Percentiles rank a stretch among this genome's conserved stretches.
Conservation (phyloP, 2,329 filamentous ascomycete genomes). For the Helminthosporium solani region DNA sequence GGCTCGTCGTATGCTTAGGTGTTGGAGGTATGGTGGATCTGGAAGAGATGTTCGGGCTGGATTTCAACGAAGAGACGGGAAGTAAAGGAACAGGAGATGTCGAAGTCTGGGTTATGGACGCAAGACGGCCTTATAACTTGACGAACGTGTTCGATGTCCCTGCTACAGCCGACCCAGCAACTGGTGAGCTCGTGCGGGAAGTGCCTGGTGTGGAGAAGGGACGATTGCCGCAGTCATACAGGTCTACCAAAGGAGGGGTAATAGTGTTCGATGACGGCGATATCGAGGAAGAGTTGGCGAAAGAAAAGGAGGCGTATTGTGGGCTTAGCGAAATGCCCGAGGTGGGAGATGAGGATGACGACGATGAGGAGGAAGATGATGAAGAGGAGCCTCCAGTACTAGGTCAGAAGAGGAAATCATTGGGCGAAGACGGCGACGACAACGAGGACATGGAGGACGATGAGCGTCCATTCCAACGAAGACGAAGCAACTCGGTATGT, state of each 20-base stretch:
- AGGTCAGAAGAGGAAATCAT: conserved; percentile 46
- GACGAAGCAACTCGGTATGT: conserved; percentile 83
- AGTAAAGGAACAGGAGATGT: conserved; percentile 71
- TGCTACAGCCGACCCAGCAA: conserved; percentile 45
- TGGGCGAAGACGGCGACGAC: conserved; percentile 62
- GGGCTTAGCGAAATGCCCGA: conserved; percentile 90
- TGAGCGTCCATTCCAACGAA: conserved; percentile 73
- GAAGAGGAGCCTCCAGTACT: conserved; percentile 35
- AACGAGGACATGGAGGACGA: conserved; percentile 66
- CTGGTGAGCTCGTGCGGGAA: conserved; percentile 52
- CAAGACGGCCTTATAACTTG: conserved; percentile 90
- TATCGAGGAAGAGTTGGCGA: conserved; percentile 75
- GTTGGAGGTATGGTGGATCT: conserved; percentile 91
- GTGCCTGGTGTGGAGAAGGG: conserved; percentile 71
- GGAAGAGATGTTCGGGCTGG: conserved; percentile 74
- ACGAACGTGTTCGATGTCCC: conserved; percentile 83
- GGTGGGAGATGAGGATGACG: conserved; percentile 61
- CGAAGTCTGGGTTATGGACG: conserved; percentile 92
- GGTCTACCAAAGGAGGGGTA: conserved; percentile 79
- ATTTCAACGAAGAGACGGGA: conserved; percentile 61
- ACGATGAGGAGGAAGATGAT: conserved; percentile 47
- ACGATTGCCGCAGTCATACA: conserved; percentile 69
- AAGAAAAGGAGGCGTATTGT: conserved; percentile 79
- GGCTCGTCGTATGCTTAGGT: conserved; percentile 87
- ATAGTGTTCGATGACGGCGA: conserved; percentile 96